Conservation (phyloP, 257 asterid species). For the Solanum clarkiae region DNA sequence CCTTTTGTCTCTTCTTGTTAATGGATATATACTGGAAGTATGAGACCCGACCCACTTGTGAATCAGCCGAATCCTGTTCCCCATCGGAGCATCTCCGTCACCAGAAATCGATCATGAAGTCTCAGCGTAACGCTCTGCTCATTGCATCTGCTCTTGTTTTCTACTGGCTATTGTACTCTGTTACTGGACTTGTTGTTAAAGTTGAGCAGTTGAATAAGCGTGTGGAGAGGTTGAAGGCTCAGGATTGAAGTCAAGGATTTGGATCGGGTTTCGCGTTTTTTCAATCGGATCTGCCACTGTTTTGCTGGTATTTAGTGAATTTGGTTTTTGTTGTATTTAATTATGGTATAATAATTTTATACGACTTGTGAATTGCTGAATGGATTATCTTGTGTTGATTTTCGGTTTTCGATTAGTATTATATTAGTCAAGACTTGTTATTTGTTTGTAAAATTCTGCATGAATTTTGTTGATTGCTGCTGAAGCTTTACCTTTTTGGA, state of each 20-base stretch:
- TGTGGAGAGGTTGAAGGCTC: constrained; percentile 51
- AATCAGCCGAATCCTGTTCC: constrained; percentile 45
- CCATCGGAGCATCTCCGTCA: constrained; percentile 69
- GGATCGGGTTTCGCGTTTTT: not conserved
- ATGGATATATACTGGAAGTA: constrained; percentile 82
- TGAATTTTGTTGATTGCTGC: not conserved
- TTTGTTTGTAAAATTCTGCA: not conserved
- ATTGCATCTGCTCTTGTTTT: constrained; percentile 63
- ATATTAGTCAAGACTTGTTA: not conserved
- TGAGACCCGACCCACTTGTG: constrained; percentile 59
- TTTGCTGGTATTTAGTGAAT: not conserved
- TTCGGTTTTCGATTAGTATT: not conserved
- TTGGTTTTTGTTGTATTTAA: not conserved
- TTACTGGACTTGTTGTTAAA: constrained; percentile 57
- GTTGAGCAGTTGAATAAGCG: constrained; percentile 51
- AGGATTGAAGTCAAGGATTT: constrained; percentile 17
- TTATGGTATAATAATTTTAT: not conserved
- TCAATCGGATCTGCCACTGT: not conserved
- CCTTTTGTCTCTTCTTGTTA: constrained; percentile 63
- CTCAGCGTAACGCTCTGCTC: constrained; percentile 63
- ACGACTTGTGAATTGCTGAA: not conserved
- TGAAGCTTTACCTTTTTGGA: not conserved
- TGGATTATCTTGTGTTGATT: not conserved
- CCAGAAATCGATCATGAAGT: constrained; percentile 73
- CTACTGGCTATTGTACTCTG: constrained; percentile 72